Evolutionary conservation across 2,329 filamentous ascomycete genomes (phyloP), one percentile per base, ranked within the genome.

Genomic region (Didymella lethalis): DNA sequence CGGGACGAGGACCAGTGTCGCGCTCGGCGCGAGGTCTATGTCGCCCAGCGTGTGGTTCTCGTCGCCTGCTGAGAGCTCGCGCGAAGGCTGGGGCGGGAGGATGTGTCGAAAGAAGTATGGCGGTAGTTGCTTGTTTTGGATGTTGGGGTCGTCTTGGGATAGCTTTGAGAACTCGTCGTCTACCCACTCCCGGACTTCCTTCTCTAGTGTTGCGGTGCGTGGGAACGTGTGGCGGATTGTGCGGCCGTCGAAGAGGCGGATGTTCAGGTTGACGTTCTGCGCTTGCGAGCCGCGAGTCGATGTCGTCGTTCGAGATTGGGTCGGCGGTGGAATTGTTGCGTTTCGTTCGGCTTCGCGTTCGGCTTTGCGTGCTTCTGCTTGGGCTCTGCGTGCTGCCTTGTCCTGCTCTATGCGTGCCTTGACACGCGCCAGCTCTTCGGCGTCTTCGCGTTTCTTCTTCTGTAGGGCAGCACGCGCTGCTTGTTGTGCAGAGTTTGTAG

Each of bases 61-160:
- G 63, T 97, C 93, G 0, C 85, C 83, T 4, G 88, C 85, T 32
- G 90, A 88, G 57, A 98, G 88, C 10, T 85, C 86, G 63, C 86
- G 87, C 73, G 89, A 95, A 1, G 92, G 91, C 20, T 87, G 79
- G 0, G 93, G 93, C 0, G 90, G 88, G 2, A 96, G 83, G 34
- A 97, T 88, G 47, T 96, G 87, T 71, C 93, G 92, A 79, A 98
- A 93, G 12, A 85, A 90, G 76, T 93, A 98, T 0, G 92, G 91
- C 12, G 82, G 70, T 11, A 72, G 64, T 28, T 67, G 48, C 14
- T 60, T 63, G 40, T 70, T 64, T 8, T 66, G 62, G 44, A 66
- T 64, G 12, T 67, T 65, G 26, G 65, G 59, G 23, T 70, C 68
- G 29, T 65, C 62, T 31, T 69, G 61, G 10, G 67, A 58, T 4